Evolutionary conservation across 768 basidiomycete species (phyloP), one percentile per base, ranked within the genome.

Genomic region (Coprinopsis sp.): DNA sequence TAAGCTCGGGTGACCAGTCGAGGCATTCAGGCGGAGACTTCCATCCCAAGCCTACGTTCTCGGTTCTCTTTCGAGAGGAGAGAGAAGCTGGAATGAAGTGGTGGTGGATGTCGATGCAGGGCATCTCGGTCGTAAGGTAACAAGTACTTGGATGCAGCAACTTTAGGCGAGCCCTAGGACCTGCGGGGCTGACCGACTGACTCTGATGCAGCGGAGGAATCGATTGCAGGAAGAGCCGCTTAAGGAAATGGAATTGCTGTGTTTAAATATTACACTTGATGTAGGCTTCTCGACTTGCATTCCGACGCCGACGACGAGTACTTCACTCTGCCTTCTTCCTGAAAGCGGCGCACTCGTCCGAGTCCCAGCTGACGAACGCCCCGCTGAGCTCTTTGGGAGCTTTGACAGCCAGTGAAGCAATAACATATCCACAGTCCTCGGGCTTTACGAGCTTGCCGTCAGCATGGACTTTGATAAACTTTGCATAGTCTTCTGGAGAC

Each of bases 331-430:
- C 39, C 31, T 59, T 52, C 47, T 56, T 63, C 52, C 75, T 69
- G 61, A 78, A 86, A 7, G 72, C 67, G 58, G 67, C 71, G 63
- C 85, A 87, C 51, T 78, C 78, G 21, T 82, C 81, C 19, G 78
- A 76, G 57, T 89, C 78, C 89, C 91, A 95, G 56, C 72, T 81
- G 45, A 94, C 68, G 58, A 92, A 97, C 56, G 81, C 67, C 19
- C 93, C 93, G 44, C 73, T 86, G 33, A 91, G 61, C 3, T 69
- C 64, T 54, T 72, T 70, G 4, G 81, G 71, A 3, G 87, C 91
- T 13, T 60, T 55, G n/a, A 94, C 59, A 2, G 84, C 76, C 18
- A 94, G 67, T 6, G 78, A 76, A 10, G 91, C 92, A 53, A 93
- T 81, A 44, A 92, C 85, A 62, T 84, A 73, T 1, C 87, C 91